Evolutionary conservation across 305 asterid genomes (phyloP).

Genomic region (Petunia hybrid): DNA sequence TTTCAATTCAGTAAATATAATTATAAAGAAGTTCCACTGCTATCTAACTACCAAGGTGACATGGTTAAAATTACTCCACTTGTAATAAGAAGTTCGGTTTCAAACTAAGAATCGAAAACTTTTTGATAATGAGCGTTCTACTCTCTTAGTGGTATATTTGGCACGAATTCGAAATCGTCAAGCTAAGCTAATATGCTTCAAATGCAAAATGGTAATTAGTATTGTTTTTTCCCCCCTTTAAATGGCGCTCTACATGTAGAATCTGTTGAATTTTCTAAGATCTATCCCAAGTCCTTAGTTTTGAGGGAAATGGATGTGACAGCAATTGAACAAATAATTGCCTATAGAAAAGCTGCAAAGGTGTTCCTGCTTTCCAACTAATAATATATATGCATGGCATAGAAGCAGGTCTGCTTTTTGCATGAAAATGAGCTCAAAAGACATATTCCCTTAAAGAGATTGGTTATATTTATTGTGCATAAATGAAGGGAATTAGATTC

Average conservation of each 20-base stretch:
- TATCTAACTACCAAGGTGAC: not conserved
- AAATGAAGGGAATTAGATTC: slow-evolving; percentile 35
- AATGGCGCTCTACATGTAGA: too few species aligned
- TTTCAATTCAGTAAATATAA: too few species aligned
- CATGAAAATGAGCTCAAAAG: slow-evolving; percentile 37
- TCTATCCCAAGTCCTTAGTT: not conserved
- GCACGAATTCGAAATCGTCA: too few species aligned
- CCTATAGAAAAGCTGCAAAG: slow-evolving; percentile 21
- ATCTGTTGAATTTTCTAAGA: not conserved
- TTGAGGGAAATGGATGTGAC: slow-evolving; percentile 1
- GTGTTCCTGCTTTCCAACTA: slow-evolving; percentile 24
- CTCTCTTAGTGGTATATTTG: too few species aligned
- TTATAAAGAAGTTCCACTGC: not conserved
- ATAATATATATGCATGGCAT: slow-evolving; percentile 20
- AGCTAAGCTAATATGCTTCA: too few species aligned
- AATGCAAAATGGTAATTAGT: too few species aligned
- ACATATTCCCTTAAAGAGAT: slow-evolving; percentile 24
- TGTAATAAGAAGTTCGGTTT: too few species aligned
- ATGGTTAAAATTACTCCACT: too few species aligned
- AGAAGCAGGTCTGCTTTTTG: slow-evolving; percentile 18
- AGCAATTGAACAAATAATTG: slow-evolving; percentile 28
- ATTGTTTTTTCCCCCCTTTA: too few species aligned
- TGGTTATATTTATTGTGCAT: slow-evolving; percentile 3
- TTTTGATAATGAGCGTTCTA: too few species aligned
- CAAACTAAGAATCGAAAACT: too few species aligned